Conservation (phyloP, 306 rosid species). For the Ormosia semicastrata region DNA sequence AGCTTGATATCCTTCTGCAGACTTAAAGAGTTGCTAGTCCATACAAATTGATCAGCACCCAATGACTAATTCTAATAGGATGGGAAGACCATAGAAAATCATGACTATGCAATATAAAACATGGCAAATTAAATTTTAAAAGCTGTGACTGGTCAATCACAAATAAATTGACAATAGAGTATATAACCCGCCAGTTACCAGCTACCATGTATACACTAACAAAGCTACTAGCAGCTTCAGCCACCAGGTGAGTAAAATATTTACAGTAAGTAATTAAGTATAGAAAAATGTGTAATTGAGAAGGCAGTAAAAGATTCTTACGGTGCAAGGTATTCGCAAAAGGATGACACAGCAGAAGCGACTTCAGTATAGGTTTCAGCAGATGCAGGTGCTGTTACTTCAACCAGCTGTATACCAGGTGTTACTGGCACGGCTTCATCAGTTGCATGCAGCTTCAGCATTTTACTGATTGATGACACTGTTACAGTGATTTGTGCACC, state of each 20-base stretch:
- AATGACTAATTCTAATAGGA: neutral
- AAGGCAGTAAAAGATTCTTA: conserved; percentile 42
- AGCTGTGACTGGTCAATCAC: neutral
- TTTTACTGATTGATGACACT: conserved; percentile 81
- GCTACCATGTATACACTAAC: neutral
- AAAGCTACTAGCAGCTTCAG: neutral
- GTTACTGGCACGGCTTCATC: conserved; percentile 91
- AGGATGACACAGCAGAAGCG: conserved; percentile 70
- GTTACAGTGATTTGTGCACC: conserved; percentile 77
- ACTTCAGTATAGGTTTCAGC: conserved; percentile 77
- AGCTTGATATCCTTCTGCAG: neutral
- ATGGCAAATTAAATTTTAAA: neutral
- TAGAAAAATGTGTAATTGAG: neutral
- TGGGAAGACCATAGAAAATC: neutral
- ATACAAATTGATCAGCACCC: neutral
- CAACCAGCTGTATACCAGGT: conserved; percentile 91
- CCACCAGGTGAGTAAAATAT: neutral
- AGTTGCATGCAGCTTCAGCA: conserved; percentile 85
- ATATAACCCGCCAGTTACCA: neutral
- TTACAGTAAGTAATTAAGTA: neutral
- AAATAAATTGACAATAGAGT: neutral
- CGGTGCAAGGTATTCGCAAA: conserved; percentile 99
- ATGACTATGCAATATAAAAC: neutral
- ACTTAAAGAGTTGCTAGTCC: neutral
- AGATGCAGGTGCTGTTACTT: conserved; percentile 92